These are phyloP conservation scores for Teunomyces barrocoloradensis DNA, from an alignment of 805 yeast species.

Conservation along the genomic window DNA sequence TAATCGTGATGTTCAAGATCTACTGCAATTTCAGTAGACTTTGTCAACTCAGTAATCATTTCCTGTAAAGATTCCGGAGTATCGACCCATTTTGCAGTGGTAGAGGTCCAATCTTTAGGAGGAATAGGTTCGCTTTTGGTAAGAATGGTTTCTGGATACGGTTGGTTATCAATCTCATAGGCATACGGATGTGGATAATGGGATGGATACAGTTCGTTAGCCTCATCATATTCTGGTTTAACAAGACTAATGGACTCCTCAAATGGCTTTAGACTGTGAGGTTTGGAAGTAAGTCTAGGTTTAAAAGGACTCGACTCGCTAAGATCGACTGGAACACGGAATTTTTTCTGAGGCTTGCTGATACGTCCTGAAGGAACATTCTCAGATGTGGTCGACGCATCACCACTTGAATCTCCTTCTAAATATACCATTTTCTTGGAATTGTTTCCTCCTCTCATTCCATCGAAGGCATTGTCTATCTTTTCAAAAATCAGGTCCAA, in stretches of 20 bases:
- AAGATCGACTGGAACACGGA: constrained; percentile 62
- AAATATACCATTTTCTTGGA: constrained; percentile 41
- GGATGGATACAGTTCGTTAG: constrained; percentile 43
- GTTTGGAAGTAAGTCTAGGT: constrained; percentile 72
- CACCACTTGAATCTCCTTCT: constrained; percentile 38
- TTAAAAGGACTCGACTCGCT: constrained; percentile 68
- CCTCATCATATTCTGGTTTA: constrained; percentile 26
- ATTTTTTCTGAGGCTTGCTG: constrained; percentile 68
- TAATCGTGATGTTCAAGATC: constrained; percentile 96
- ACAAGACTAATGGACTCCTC: constrained; percentile 44
- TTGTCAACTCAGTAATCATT: constrained; percentile 54
- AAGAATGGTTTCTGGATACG: constrained; percentile 62
- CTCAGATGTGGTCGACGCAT: neutral
- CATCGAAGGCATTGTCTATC: constrained; percentile 67
- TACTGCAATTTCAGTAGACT: constrained; percentile 70
- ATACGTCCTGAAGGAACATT: constrained; percentile 26
- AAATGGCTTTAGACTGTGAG: constrained; percentile 59
- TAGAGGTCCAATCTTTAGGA: constrained; percentile 61
- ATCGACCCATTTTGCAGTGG: constrained; percentile 73
- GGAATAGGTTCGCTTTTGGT: constrained; percentile 41
- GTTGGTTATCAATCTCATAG: constrained; percentile 65
- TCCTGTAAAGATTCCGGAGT: constrained; percentile 45
- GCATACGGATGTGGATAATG: constrained; percentile 81
- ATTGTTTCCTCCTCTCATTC: constrained; percentile 15
- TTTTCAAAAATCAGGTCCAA: constrained; percentile 75